phyloP scores from a whole-genome alignment of 164 flowering plant genomes.

The Nymphaea thermarum region DNA sequence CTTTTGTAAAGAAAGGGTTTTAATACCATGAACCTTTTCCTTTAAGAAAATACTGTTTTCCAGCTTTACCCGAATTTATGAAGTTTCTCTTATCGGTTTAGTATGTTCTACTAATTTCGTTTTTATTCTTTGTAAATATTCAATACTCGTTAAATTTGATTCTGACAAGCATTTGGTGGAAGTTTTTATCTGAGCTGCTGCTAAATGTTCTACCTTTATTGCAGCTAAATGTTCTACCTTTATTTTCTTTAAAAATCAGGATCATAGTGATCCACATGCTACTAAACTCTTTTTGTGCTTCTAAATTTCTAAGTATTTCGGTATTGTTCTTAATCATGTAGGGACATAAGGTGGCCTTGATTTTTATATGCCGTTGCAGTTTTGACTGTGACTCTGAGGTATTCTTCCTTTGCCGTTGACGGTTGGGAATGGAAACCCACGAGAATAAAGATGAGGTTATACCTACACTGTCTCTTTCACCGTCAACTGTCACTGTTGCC shows the following conservation, averaged over 20 bases:
- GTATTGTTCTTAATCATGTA: not conserved
- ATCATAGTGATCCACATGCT: not conserved
- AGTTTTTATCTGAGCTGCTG: no score
- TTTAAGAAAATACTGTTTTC: no score
- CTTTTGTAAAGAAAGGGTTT: no score
- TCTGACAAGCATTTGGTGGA: no score
- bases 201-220: not conserved
- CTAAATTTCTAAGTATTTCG: not conserved
- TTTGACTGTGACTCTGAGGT: not conserved
- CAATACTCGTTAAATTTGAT: no score
- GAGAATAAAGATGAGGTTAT: slow-evolving; percentile 15
- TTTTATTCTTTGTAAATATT: no score
- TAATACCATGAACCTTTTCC: no score
- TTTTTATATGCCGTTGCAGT: not conserved
- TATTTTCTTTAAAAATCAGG: not conserved
- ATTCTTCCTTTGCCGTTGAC: not conserved
- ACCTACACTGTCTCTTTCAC: slow-evolving; percentile 8
- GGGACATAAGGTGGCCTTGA: no score
- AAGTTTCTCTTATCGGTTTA: no score
- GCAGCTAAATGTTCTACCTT: not conserved
- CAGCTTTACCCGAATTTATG: no score
- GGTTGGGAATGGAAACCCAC: slow-evolving; percentile 24
- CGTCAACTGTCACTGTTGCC: slow-evolving; percentile 41
- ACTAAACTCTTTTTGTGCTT: not conserved
- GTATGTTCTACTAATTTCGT: no score